Evolutionary conservation across 2,329 filamentous ascomycete genomes (phyloP), one percentile per base, ranked within the genome.

Genomic region (Aureobasidium sp.): DNA sequence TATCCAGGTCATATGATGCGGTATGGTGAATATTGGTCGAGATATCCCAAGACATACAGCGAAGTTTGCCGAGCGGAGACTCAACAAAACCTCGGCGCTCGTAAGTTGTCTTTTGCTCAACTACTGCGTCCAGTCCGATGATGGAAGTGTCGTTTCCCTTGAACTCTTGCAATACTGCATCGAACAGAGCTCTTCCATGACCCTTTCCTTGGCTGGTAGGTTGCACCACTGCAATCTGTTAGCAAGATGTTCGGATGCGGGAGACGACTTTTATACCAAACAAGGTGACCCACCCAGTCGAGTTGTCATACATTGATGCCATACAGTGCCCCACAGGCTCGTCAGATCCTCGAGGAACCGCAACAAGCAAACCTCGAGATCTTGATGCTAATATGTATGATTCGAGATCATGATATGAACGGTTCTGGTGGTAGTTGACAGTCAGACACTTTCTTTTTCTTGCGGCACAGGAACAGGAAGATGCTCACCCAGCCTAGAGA

Each of bases 211-310:
- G 70, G 55, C 68, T 65, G 1, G 66, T 56, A 1, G 64, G 67
- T 20, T 71, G 70, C 61, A 75, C 63, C 53, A 72, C 68, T 55
- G 25, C 17, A 17, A 15, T 5, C 14, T 20, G 12, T 55, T 20
- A 55, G 51, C 37, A 29, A 9, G 22, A 25, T 12, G 12, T 15
- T 12, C 15, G 22, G 15, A 29, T 22, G 36, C 27, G 51, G 37
- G 25, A 55, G 9, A 42, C 37, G 51, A 31, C 22, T 12, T 55
- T 55, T 42, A 55, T 55, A 55, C 37, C 51, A 70, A 76, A 75
- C 67, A 72, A 73, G 17, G 70, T 73, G 1, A 75, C 64, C 74
- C 74, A 76, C n/a, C 69, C 74, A 1, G 73, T 75, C 36, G 62
- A 58, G 57, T 76, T 76, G 25, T 69, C 64, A 64, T 72, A 74